Conservation (phyloP, 805 yeast genomes). For the Wickerhamiella brachini region DNA sequence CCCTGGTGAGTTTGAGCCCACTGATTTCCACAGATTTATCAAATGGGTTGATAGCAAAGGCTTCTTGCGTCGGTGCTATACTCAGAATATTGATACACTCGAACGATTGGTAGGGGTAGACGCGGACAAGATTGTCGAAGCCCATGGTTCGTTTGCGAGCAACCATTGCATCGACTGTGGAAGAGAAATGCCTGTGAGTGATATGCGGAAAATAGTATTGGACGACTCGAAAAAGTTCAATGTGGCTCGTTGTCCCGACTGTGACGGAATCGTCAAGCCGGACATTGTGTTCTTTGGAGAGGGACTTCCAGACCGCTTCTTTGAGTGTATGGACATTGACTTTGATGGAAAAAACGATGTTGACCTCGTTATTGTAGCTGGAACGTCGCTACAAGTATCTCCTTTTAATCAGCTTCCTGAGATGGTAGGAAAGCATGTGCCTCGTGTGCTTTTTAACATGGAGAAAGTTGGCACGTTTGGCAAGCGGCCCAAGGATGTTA, state of each 20-base stretch:
- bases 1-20: conserved; percentile 79
- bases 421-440: conserved; percentile 36
- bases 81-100: conserved; percentile 87
- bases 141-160: conserved; percentile 85
- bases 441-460: conserved; percentile 57
- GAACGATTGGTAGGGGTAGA: conserved; percentile 74
- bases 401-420: conserved; percentile 82
- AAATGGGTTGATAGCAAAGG: conserved; percentile 51
- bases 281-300: conserved; percentile 94
- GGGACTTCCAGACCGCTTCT: conserved; percentile 57
- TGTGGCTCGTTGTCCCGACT: conserved; percentile 39
- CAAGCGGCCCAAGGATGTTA: conserved; percentile 45
- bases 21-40: conserved; percentile 66
- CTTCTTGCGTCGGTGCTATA: conserved; percentile 55
- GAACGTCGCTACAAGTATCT: conserved; percentile 77
- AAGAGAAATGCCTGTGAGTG: conserved; percentile 32
- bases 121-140: conserved; percentile 59
- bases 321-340: conserved; percentile 52
- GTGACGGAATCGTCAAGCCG: conserved; percentile 75
- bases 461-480: conserved; percentile 61
- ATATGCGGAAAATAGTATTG: conserved; percentile 13
- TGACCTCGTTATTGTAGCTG: conserved; percentile 76
- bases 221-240: conserved; percentile 12
- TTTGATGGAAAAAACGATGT: conserved; percentile 14
- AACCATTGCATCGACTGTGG: conserved; percentile 75